Evolutionary conservation across 345 rosid genomes (phyloP).

Genomic region (Eucalyptus coolabah): DNA sequence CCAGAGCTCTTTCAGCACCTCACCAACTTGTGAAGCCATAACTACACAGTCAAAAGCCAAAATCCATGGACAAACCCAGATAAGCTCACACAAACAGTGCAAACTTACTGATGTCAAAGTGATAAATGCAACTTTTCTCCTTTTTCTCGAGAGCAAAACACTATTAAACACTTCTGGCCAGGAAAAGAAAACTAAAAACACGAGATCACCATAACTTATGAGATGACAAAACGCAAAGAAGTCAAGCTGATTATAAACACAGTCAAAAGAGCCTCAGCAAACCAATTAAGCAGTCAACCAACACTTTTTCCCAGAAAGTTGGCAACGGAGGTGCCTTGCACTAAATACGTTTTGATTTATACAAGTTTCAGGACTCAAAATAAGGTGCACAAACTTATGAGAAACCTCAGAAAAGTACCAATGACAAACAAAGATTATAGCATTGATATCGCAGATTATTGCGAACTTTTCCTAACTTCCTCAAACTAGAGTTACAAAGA

Average conservation of each 20-base stretch:
- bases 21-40: neutral
- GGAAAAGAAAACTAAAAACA: neutral
- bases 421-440: neutral
- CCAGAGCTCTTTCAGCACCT: neutral
- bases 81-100: neutral
- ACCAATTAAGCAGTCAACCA: neutral
- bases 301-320: neutral
- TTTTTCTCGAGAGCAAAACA: neutral
- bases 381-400: neutral
- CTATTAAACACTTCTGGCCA: neutral
- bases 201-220: neutral
- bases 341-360: neutral
- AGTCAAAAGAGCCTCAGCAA: neutral
- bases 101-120: neutral
- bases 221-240: neutral
- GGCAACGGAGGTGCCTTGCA: neutral
- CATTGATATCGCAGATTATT: neutral
- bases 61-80: neutral
- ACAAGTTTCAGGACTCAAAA: neutral
- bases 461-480: neutral
- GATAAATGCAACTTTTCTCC: neutral
- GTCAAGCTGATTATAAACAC: neutral
- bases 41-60: neutral
- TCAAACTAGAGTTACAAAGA: neutral
- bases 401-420: neutral